Conservation (phyloP, 805 yeast genomes). For the Torulaspora quercuum region DNA sequence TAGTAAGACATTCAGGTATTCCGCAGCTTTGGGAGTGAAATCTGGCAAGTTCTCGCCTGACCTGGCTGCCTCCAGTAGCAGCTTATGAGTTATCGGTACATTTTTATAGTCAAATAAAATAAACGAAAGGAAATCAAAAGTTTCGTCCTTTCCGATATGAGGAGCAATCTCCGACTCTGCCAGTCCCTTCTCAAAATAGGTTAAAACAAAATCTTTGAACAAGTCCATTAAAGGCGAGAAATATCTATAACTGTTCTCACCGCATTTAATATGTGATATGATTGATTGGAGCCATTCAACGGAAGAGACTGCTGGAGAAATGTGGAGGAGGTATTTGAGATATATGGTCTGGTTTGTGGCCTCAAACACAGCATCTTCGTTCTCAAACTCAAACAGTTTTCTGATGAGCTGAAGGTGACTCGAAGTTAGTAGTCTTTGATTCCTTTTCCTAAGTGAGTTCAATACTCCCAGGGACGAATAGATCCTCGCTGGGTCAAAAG, state of each 20-base stretch:
- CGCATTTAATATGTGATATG: slow-evolving; percentile 38
- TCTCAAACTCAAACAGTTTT: slow-evolving; percentile 38
- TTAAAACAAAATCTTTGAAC: slow-evolving; percentile 39
- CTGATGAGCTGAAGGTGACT: slow-evolving; percentile 34
- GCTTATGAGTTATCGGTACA: slow-evolving; percentile 14
- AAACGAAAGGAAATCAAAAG: slow-evolving; percentile 27
- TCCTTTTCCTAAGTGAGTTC: slow-evolving; percentile 43
- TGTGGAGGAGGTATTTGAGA: slow-evolving; percentile 44
- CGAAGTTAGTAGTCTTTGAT: slow-evolving; percentile 20
- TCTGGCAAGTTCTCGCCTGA: slow-evolving; percentile 16
- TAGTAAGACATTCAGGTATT: slow-evolving; percentile 30
- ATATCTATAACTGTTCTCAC: slow-evolving; percentile 25
- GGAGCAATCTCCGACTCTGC: slow-evolving; percentile 1
- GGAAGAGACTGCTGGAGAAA: slow-evolving; percentile 31
- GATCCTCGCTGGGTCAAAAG: slow-evolving; percentile 69
- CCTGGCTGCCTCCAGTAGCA: slow-evolving; percentile 32
- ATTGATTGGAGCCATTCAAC: slow-evolving; percentile 37
- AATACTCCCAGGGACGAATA: slow-evolving; percentile 56
- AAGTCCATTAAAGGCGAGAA: slow-evolving; percentile 37
- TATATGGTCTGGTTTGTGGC: slow-evolving; percentile 50
- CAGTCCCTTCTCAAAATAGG: slow-evolving; percentile 35
- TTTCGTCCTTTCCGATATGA: slow-evolving; percentile 11
- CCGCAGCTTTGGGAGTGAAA: slow-evolving; percentile 19
- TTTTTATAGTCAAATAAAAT: slow-evolving; percentile 24
- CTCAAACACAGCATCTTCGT: slow-evolving; percentile 54